Percentiles rank a stretch among this genome's conserved stretches.
These are phyloP conservation scores for Cronartium quercuum DNA, from an alignment of 1,284 basidiomycete genomes.

Conservation along the genomic window DNA sequence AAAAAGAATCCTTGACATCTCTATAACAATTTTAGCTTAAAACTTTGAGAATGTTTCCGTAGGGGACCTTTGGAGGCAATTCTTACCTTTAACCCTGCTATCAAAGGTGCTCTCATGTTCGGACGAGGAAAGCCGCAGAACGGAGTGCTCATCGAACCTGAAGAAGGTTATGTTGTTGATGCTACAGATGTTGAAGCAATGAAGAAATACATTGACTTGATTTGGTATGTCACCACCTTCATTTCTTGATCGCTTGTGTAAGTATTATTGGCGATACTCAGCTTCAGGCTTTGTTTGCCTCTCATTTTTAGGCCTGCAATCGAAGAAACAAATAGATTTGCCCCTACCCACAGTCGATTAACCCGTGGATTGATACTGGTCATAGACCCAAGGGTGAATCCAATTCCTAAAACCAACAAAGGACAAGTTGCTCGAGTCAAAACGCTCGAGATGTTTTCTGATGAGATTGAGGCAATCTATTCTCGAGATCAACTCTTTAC, in stretches of 20 bases:
- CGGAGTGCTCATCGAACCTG: constrained; percentile 3
- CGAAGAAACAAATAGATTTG: neutral
- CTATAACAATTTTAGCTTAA: neutral
- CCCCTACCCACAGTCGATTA: neutral
- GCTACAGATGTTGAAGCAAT: neutral
- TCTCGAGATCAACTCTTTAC: neutral
- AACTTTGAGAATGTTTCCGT: neutral
- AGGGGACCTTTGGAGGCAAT: neutral
- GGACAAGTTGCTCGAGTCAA: neutral
- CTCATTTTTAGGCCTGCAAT: neutral
- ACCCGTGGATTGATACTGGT: neutral
- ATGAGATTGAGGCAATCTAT: neutral
- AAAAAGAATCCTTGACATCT: neutral
- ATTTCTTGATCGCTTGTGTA: neutral
- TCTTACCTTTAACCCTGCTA: neutral
- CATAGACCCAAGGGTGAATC: neutral
- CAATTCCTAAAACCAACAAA: neutral
- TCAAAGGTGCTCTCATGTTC: neutral
- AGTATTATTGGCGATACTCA: neutral
- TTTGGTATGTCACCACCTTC: neutral
- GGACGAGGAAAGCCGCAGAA: constrained; percentile 5
- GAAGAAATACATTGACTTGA: neutral
- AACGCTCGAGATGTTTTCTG: neutral
- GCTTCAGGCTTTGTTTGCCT: neutral
- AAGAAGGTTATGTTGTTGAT: neutral